Base-by-base conservation (phyloP, 139 green algal species). In the Mesotaenium endlicherianum region DNA sequence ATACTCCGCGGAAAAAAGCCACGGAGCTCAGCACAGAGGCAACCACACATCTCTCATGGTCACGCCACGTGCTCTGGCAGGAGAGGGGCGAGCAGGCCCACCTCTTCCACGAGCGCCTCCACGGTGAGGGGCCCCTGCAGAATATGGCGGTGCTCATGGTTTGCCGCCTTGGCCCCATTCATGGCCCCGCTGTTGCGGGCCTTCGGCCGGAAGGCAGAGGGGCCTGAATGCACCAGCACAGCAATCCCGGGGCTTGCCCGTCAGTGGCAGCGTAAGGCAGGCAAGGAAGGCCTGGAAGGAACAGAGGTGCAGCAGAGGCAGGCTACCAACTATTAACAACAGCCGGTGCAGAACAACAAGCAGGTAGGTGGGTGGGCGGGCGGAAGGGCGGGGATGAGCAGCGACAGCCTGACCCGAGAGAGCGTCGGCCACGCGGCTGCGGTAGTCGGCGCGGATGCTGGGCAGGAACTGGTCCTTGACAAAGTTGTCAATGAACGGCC, bases 401-500 rank as follows among this genome's bases (percentile, higher is more conserved):
- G 30, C 3, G 20, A 60, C 30, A 3, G 53, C 43, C 26, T 55
- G 39, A 76, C 6, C n/a, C 40, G 45, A 72, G 8, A 87, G 57
- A 8, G 81, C 81, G 4, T 87, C 81, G 4, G 81, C 81, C 3
- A 87, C 55, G 6, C 57, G 36, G 34, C 34, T 60, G n/a, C 75
- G 81, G 59, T 86, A 87, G 41, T 87, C 72, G 6, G 38, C 39
- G 30, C 58, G 43, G 3, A 87, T 70, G 1, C 72, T 49, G 14
- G 81, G 81, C 38, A 87, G 45, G 41, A 84, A 87, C 74, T 75
- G 53, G 55, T 87, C 74, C 34, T 38, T 42, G 14, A 87, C 49
- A 31, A 68, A 77, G 14, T 11, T 79, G 30, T 87, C 81, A 30
- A 87, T 75, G 26, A 85, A 87, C 8, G 72, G 40, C 1, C 60